Evolutionary conservation across 75 land plant genomes (phyloP).

Genomic region (Larix kaempferi): DNA sequence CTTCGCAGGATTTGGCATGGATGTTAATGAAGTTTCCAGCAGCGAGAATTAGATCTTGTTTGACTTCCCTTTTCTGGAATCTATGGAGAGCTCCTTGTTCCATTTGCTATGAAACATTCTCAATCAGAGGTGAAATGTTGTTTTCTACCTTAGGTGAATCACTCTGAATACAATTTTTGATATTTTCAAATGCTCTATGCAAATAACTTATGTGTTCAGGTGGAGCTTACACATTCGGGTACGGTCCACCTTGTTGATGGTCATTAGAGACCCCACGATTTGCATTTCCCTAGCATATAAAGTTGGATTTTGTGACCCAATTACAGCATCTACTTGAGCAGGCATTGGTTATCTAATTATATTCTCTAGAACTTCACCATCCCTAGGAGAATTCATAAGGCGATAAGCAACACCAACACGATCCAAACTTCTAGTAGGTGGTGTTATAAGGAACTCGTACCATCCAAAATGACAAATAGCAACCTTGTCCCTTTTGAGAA

Average conservation of each 20-base stretch:
- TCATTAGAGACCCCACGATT: neutral
- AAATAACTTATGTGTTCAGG: neutral
- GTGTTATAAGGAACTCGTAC: constrained; percentile 3
- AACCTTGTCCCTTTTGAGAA: neutral
- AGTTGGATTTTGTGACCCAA: neutral
- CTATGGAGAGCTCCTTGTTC: neutral
- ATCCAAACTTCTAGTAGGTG: neutral
- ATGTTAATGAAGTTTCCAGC: too few species aligned
- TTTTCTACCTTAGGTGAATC: too few species aligned
- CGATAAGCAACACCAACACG: neutral
- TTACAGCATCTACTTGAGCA: neutral
- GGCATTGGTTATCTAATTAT: neutral
- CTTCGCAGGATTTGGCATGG: too few species aligned
- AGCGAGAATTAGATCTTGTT: too few species aligned
- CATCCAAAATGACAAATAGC: constrained; percentile 6
- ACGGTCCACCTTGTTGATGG: neutral
- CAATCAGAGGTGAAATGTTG: too few species aligned
- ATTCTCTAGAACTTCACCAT: neutral
- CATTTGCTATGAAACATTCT: neutral
- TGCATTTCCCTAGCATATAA: neutral
- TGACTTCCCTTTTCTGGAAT: neutral
- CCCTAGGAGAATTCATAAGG: neutral
- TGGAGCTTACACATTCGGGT: neutral
- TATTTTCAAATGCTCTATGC: neutral
- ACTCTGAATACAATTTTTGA: neutral